phyloP scores from a whole-genome alignment of 306 rosid genomes.

The Trifolium subterraneum region DNA sequence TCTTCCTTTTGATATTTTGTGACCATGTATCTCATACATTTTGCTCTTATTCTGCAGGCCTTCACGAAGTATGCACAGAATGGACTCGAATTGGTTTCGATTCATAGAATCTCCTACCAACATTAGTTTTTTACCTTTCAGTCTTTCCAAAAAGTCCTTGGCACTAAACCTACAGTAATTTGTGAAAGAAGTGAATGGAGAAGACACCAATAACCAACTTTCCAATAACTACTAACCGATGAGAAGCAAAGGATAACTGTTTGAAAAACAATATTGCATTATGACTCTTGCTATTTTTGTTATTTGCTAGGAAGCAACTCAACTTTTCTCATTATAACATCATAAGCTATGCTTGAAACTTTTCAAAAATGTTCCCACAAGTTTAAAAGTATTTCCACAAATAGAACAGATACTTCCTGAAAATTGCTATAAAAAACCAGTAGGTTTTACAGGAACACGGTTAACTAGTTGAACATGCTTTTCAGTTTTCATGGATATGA shows the following conservation, averaged over 20 bases:
- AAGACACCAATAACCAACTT: slow-evolving; percentile 30
- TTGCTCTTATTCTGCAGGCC: slow-evolving; percentile 82
- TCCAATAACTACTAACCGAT: slow-evolving; percentile 35
- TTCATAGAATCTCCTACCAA: slow-evolving; percentile 97
- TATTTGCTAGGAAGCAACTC: neutral
- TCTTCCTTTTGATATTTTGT: slow-evolving; percentile 89
- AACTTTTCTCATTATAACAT: slow-evolving; percentile 6
- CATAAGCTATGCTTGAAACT: slow-evolving; percentile 3
- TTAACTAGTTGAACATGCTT: slow-evolving; percentile 1
- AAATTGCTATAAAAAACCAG: neutral
- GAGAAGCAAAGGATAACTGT: slow-evolving; percentile 19
- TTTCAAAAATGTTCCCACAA: neutral
- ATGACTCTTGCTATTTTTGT: neutral
- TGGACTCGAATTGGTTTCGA: slow-evolving; percentile 94
- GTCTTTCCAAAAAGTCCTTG: slow-evolving; percentile 80
- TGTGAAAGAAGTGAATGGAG: slow-evolving; percentile 43
- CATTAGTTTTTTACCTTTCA: slow-evolving; percentile 81
- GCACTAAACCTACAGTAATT: slow-evolving; percentile 79
- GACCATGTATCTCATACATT: slow-evolving; percentile 82
- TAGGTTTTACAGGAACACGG: slow-evolving; percentile 6
- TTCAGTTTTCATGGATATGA: slow-evolving; percentile 5
- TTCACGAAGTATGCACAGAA: slow-evolving; percentile 78
- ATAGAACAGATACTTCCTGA: slow-evolving; percentile 11
- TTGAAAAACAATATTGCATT: slow-evolving; percentile 20
- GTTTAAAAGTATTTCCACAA: neutral